Conservation (phyloP, 208 protist genomes). For the Leishmania lainsoni region DNA sequence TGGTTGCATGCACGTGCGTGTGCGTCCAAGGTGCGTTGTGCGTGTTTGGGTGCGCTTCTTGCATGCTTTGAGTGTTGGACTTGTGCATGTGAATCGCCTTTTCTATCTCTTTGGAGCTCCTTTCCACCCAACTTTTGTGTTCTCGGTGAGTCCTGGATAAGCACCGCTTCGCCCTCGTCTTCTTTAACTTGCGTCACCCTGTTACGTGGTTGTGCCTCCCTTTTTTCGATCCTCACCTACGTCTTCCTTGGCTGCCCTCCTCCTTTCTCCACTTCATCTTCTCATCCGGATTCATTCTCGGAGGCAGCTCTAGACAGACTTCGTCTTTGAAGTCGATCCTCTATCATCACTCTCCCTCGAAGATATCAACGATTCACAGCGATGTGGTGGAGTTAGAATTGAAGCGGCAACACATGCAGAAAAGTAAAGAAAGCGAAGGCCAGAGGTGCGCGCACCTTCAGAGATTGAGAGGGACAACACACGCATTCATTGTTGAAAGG, state of each 20-base stretch:
- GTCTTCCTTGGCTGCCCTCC: background rate
- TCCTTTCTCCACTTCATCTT: background rate
- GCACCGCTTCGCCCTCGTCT: background rate
- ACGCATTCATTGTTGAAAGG: background rate
- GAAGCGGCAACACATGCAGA: background rate
- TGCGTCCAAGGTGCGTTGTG: background rate
- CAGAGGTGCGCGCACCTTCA: background rate
- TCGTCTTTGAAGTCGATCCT: background rate
- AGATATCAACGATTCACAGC: background rate
- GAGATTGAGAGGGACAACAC: background rate
- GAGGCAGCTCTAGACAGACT: background rate
- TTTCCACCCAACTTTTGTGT: too few species aligned
- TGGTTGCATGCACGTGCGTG: background rate
- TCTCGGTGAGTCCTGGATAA: background rate
- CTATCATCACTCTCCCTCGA: background rate
- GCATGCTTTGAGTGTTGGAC: background rate
- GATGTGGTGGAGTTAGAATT: background rate
- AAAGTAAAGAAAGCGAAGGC: background rate
- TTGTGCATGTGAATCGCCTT: background rate
- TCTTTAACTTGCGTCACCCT: background rate
- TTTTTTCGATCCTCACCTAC: background rate
- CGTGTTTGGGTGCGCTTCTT: background rate
- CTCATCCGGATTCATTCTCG: background rate
- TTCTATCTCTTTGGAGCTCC: background rate
- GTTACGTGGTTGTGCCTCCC: background rate